These are phyloP conservation scores for Termitomyces sp. DNA, from an alignment of 768 basidiomycete genomes.

Conservation along the genomic window DNA sequence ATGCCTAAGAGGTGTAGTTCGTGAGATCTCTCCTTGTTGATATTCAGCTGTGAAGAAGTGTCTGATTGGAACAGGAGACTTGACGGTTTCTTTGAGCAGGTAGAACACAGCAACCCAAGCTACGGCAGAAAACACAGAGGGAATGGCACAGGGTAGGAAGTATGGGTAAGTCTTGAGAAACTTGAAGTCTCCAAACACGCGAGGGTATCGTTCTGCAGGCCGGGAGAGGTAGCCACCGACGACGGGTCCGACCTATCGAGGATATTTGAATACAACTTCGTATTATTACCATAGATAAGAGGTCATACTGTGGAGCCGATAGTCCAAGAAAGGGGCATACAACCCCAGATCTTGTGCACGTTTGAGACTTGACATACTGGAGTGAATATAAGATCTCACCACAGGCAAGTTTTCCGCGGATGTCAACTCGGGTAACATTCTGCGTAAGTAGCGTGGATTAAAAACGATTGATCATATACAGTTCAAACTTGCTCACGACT, in stretches of 20 bases:
- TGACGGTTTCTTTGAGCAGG: slow-evolving; percentile 40
- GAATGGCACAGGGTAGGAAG: slow-evolving; percentile 54
- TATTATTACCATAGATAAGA: neutral
- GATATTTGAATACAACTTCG: neutral
- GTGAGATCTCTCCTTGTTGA: neutral
- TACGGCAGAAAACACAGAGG: slow-evolving; percentile 41
- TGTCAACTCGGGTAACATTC: slow-evolving; percentile 3
- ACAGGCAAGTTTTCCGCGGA: neutral
- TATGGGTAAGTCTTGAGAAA: slow-evolving; percentile 47
- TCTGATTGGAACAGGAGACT: slow-evolving; percentile 5
- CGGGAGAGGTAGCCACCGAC: slow-evolving; percentile 45
- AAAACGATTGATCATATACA: neutral
- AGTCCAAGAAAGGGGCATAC: slow-evolving; percentile 1
- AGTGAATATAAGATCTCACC: neutral
- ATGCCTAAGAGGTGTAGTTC: slow-evolving; percentile 30
- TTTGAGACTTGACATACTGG: neutral
- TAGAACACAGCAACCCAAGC: slow-evolving; percentile 39
- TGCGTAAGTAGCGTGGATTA: neutral
- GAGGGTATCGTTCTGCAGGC: slow-evolving; percentile 42
- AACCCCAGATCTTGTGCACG: neutral
- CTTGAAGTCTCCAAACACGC: slow-evolving; percentile 27
- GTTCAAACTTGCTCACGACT: slow-evolving; percentile 28
- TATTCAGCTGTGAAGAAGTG: neutral
- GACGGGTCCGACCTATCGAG: slow-evolving; percentile 29
- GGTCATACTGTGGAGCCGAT: neutral